Conservation (phyloP, 169 alveolate genomes). For the Plasmodium vinckei region DNA sequence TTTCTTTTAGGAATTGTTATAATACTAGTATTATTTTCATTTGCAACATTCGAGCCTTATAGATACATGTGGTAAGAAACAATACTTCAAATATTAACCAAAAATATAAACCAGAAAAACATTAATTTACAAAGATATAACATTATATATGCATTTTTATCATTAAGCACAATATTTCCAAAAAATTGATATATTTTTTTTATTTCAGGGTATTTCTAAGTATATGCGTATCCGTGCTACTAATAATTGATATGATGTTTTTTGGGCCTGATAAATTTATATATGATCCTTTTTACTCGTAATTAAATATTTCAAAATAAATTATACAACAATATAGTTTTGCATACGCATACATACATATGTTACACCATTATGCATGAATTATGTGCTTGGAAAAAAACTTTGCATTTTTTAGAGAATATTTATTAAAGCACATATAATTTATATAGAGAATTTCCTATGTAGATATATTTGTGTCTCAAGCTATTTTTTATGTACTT, state of each 20-base stretch:
- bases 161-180: neutral
- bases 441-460: neutral
- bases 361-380: no score
- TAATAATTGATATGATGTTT: conserved; percentile 51
- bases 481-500: neutral
- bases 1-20: conserved; percentile 65
- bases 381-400: neutral
- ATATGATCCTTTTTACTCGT: conserved; percentile 77
- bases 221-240: conserved; percentile 47
- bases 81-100: conserved; percentile 4
- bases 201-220: conserved; percentile 66
- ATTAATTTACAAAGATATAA: conserved; percentile 5
- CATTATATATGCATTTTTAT: neutral
- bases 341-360: neutral
- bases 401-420: neutral
- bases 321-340: neutral
- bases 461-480: neutral
- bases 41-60: conserved; percentile 42
- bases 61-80: conserved; percentile 69
- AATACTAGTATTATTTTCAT: conserved; percentile 56
- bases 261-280: conserved; percentile 72
- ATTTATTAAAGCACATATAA: neutral
- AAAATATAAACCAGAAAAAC: neutral
- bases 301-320: conserved; percentile 9
- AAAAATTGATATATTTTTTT: conserved; percentile 8